phyloP scores from a whole-genome alignment of 108 stramenopile genomes.

The Cyclotella sp. region DNA sequence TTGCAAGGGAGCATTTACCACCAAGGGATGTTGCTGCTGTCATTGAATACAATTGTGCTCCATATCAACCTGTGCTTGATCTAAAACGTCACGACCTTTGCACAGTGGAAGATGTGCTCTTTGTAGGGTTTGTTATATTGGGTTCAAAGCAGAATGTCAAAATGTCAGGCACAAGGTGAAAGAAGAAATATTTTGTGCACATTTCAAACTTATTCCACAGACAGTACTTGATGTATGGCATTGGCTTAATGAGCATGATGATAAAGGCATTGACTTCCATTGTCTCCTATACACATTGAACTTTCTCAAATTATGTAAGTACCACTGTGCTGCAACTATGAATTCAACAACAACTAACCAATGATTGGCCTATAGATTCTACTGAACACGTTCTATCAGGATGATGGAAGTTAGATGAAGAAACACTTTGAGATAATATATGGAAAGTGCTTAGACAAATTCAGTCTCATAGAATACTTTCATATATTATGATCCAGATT shows the following conservation, averaged over 20 bases:
- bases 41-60: not conserved
- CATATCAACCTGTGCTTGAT: constrained; percentile 3
- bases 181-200: not conserved
- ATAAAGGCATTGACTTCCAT: not conserved
- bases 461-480: not conserved
- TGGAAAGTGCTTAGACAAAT: constrained; percentile 1
- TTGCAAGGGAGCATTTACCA: not conserved
- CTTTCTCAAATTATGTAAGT: constrained; percentile 9
- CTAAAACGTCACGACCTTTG: not conserved
- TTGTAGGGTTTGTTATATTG: constrained; percentile 6
- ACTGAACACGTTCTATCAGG: not conserved
- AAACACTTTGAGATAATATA: not conserved
- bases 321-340: too few relatives aligned
- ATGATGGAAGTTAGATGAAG: constrained; percentile 1
- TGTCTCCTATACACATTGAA: not conserved
- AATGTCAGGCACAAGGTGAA: not conserved
- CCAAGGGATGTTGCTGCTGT: constrained; percentile 7
- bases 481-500: constrained; percentile 3
- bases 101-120: constrained; percentile 4
- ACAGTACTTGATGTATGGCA: not conserved
- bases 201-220: constrained; percentile 5
- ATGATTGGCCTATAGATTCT: constrained; percentile 6
- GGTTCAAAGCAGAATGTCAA: not conserved
- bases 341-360: too few relatives aligned
- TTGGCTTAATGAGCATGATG: not conserved